Percentiles rank a stretch among this genome's conserved stretches.
phyloP scores from a whole-genome alignment of 768 basidiomycete genomes.

The Stropharia rugosoannulata region DNA sequence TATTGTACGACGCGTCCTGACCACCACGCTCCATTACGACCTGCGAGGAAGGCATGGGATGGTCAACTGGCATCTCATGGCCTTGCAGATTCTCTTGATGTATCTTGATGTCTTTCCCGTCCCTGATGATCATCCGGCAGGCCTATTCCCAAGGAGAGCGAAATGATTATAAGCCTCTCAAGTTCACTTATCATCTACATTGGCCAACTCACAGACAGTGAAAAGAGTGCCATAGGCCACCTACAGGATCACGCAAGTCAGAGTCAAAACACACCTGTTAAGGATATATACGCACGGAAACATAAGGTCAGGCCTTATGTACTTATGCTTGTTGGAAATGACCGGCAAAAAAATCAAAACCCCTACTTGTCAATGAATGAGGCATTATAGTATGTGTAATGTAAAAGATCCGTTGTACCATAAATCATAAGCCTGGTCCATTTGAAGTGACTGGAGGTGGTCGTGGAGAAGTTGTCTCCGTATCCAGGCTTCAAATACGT shows the following conservation, averaged over 20 bases:
- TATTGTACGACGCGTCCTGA: too few relatives aligned
- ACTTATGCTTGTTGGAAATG: not conserved
- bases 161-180: too few relatives aligned
- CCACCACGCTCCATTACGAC: too few relatives aligned
- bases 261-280: not conserved
- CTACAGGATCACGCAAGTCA: not conserved
- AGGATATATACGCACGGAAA: not conserved
- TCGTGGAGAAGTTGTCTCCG: not conserved
- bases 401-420: not conserved
- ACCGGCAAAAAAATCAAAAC: not conserved
- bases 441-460: not conserved
- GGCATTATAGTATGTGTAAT: not conserved
- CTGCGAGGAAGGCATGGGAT: too few relatives aligned
- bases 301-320: not conserved
- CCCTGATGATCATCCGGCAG: too few relatives aligned
- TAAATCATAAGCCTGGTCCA: not conserved
- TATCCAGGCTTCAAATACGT: not conserved
- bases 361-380: not conserved
- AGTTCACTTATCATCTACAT: too few relatives aligned
- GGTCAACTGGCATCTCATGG: too few relatives aligned
- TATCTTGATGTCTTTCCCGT: too few relatives aligned
- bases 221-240: not conserved
- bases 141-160: too few relatives aligned
- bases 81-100: too few relatives aligned
- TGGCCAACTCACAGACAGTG: not conserved